phyloP scores from a whole-genome alignment of 768 basidiomycete genomes.

The Pisolithus microcarpus region DNA sequence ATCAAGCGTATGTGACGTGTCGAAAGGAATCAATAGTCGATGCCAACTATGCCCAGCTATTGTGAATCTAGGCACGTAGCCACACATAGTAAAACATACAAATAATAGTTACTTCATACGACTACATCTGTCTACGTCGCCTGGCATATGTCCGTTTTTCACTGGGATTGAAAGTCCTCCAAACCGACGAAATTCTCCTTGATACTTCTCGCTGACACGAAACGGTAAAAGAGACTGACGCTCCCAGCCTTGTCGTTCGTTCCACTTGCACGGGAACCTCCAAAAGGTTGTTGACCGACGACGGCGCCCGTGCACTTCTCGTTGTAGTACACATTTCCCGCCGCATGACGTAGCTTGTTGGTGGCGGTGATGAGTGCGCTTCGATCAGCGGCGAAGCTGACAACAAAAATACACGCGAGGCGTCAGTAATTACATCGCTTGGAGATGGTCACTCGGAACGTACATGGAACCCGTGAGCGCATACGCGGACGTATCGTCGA shows the following conservation, averaged over 20 bases:
- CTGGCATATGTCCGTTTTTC: too few relatives aligned
- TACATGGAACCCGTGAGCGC: slow-evolving; percentile 94
- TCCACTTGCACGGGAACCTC: slow-evolving; percentile 85
- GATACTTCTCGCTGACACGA: slow-evolving; percentile 85
- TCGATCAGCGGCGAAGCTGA: slow-evolving; percentile 79
- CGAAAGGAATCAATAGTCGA: too few relatives aligned
- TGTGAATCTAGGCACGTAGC: too few relatives aligned
- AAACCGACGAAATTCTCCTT: slow-evolving; percentile 93
- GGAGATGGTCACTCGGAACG: slow-evolving; percentile 23
- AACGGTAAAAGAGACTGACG: slow-evolving; percentile 67
- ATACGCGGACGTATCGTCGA: slow-evolving; percentile 82
- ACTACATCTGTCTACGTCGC: too few relatives aligned
- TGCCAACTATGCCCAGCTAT: too few relatives aligned
- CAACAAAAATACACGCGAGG: neutral
- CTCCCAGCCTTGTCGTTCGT: slow-evolving; percentile 98
- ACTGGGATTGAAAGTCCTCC: slow-evolving; percentile 54
- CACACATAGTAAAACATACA: too few relatives aligned
- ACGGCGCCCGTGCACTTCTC: slow-evolving; percentile 98
- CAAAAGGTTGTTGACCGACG: slow-evolving; percentile 97
- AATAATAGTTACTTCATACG: too few relatives aligned
- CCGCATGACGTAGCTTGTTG: slow-evolving; percentile 78
- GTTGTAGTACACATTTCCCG: slow-evolving; percentile 97
- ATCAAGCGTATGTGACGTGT: too few relatives aligned
- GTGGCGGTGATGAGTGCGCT: slow-evolving; percentile 73
- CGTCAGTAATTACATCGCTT: slow-evolving; percentile 7